A percentile compares a stretch with the other conserved stretches of the same genome.
Evolutionary conservation across 1,284 basidiomycete species (phyloP).

Genomic region (Marasmius oreades): DNA sequence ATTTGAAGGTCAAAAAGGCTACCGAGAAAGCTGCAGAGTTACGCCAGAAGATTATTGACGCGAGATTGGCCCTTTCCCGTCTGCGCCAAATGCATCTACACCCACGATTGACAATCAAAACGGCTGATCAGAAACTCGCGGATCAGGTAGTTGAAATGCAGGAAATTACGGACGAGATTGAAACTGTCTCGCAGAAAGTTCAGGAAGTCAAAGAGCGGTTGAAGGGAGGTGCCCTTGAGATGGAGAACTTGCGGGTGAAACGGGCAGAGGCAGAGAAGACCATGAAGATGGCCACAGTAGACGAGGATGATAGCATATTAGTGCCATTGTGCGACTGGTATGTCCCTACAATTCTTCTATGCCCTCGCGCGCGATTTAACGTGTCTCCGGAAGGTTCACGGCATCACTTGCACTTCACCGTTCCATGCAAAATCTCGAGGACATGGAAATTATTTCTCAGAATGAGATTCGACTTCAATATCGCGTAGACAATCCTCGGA

Average conservation of each 20-base stretch:
- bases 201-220: conserved; percentile 54
- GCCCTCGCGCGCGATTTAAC: not conserved
- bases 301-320: conserved; percentile 62
- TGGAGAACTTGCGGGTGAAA: conserved; percentile 62
- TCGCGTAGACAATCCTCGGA: conserved; percentile 29
- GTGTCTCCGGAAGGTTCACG: conserved; percentile 53
- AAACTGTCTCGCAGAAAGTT: conserved; percentile 39
- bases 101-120: conserved; percentile 68
- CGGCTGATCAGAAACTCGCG: conserved; percentile 69
- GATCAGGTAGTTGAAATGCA: conserved; percentile 74
- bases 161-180: conserved; percentile 56
- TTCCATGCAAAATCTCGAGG: conserved; percentile 55
- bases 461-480: conserved; percentile 76
- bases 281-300: conserved; percentile 55
- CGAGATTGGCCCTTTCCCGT: conserved; percentile 72
- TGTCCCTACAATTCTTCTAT: conserved; percentile 17
- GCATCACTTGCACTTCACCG: conserved; percentile 64
- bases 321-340: conserved; percentile 70
- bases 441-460: conserved; percentile 58
- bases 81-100: conserved; percentile 76
- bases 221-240: conserved; percentile 52
- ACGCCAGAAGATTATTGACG: conserved; percentile 74
- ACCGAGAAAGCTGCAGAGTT: conserved; percentile 56
- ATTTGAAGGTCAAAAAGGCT: conserved; percentile 47
- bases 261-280: conserved; percentile 68